A percentile compares a stretch with the other conserved stretches of the same genome.
Conservation (phyloP, 78 protist genomes). For the Parvularia atlantis region DNA sequence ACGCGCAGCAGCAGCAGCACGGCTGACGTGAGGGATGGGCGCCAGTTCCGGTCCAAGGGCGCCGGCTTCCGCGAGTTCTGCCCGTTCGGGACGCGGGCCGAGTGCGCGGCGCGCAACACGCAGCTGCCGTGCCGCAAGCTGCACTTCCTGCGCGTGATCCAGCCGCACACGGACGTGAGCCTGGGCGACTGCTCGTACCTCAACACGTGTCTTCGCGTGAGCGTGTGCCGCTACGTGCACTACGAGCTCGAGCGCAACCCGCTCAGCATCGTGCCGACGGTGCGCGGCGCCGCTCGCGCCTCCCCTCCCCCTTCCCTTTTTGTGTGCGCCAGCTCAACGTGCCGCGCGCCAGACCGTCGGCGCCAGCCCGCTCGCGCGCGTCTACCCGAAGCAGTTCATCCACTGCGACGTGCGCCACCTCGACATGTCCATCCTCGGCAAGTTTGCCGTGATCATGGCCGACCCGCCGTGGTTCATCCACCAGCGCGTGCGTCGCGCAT, state of each 20-base stretch:
- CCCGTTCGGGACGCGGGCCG: background rate
- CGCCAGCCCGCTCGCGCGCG: background rate
- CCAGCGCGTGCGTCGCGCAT: too few species aligned
- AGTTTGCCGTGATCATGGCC: constrained; percentile 25
- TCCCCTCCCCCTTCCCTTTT: too few species aligned
- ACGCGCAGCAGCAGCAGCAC: background rate
- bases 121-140: background rate
- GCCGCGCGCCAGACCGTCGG: background rate
- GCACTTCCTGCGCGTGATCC: constrained; percentile 4
- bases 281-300: background rate
- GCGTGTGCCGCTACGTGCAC: constrained; percentile 8
- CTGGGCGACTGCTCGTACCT: constrained; percentile 34
- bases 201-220: constrained; percentile 14
- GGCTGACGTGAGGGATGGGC: background rate
- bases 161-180: constrained; percentile 10
- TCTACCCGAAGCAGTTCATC: constrained; percentile 1
- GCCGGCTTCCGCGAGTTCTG: background rate
- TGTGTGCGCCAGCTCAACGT: too few species aligned
- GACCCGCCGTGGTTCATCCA: constrained; percentile 48
- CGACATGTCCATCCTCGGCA: constrained; percentile 7
- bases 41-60: background rate
- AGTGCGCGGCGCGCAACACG: background rate
- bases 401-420: constrained; percentile 21
- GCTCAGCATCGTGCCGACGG: background rate
- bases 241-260: constrained; percentile 5